These are phyloP conservation scores for Backusella circina DNA, from an alignment of 192 early-diverging fungal species.

Conservation along the genomic window DNA sequence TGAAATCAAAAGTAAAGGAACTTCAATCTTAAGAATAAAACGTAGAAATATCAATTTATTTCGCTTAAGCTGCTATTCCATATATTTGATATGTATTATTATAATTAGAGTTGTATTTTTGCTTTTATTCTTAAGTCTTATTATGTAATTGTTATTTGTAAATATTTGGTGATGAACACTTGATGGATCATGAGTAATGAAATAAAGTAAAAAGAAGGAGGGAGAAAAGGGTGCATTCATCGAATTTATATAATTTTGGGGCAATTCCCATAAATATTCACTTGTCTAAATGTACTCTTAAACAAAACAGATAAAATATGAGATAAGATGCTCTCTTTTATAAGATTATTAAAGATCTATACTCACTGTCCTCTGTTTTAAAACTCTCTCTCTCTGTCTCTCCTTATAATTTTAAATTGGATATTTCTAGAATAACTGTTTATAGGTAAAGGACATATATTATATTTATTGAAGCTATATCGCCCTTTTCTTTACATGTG, in stretches of 20 bases:
- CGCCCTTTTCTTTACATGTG: neutral
- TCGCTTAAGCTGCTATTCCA: too few relatives aligned
- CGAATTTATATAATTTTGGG: neutral
- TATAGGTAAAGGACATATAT: neutral
- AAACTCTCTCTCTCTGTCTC: too few relatives aligned
- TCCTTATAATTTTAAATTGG: too few relatives aligned
- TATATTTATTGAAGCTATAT: neutral
- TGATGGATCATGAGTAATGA: neutral
- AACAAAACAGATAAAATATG: neutral
- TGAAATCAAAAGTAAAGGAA: constrained; percentile 69
- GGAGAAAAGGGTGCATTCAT: neutral
- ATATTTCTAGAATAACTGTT: neutral
- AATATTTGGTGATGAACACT: neutral
- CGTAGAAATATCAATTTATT: too few relatives aligned
- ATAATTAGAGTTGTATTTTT: neutral
- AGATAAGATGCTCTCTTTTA: too few relatives aligned
- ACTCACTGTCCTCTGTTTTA: too few relatives aligned
- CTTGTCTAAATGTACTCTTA: neutral
- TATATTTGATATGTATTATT: too few relatives aligned
- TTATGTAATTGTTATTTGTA: neutral
- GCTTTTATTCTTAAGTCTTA: too few relatives aligned
- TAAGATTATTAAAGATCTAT: too few relatives aligned
- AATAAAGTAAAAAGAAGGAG: neutral
- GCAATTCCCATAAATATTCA: neutral
- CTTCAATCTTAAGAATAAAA: constrained; percentile 39